Base-by-base conservation (phyloP, 495 filamentous ascomycete genomes). In the Penicillium roqueforti region DNA sequence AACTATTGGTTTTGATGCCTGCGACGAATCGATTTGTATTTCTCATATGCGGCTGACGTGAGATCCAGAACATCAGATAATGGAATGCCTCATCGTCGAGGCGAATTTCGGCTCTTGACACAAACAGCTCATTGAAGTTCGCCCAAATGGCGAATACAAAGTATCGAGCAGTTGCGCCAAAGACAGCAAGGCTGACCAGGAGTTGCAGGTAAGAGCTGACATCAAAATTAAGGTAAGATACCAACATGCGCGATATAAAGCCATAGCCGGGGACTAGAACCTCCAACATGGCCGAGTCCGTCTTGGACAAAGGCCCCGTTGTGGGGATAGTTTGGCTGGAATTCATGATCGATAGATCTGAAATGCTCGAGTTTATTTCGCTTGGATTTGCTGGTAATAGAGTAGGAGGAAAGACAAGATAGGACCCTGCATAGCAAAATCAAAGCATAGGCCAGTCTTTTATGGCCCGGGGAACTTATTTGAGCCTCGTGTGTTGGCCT, bases 251-350 rank as follows among this genome's bases (percentile, higher is more conserved):
- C 0, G 85, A 83, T 47, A 88, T 71, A 56, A 87, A 63, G 1
- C 82, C 77, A 66, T 88, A 90, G 14, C 87, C 88, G 0, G 88
- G 88, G 51, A 92, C 83, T 64, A 92, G 78, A 23, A 80, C 75
- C 55, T 92, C 87, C 14, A 92, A 75, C n/a, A 90, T 71, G n/a
- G 60, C 63, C 1, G 68, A 67, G 18, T 75, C 72, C 8, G 65
- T 53, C 1, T 60, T 52, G 3, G 53, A 56, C 10, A 62, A 43
- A 16, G 44, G 37, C 19, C 32, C 56, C 18, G 48, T 51, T 10
- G 64, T 62, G 3, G 65, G 56, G 34, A 63, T 39, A 11, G 52
- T 58, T 11, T 60, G 61, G 37, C 67, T 65, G 36, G 37, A 59
- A 23, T 57, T 51, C 54, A 69, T 73, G 56, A 41, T 51, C 29